Conservation (phyloP, 192 early-diverging fungal genomes). For the Backusella macrospora region DNA sequence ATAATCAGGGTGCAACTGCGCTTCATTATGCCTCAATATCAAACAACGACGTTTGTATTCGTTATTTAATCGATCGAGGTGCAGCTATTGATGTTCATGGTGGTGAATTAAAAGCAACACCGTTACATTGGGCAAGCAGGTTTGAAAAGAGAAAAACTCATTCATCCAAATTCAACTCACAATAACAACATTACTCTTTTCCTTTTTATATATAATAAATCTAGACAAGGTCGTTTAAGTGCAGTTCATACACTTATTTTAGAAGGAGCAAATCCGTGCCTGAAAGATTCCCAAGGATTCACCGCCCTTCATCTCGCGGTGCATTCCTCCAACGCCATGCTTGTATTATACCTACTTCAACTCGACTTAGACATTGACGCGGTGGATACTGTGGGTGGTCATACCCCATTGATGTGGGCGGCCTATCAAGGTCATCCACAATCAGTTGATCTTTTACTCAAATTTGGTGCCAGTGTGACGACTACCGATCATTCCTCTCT, state of each 20-base stretch:
- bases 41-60: conserved; percentile 68
- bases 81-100: conserved; percentile 76
- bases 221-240: conserved; percentile 73
- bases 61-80: conserved; percentile 77
- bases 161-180: neutral
- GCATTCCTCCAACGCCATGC: conserved; percentile 78
- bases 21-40: conserved; percentile 88
- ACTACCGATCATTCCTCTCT: conserved; percentile 70
- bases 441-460: conserved; percentile 70
- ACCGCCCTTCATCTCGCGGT: conserved; percentile 87
- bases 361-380: conserved; percentile 73
- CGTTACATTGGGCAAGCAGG: conserved; percentile 93
- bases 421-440: conserved; percentile 83
- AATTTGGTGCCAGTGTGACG: conserved; percentile 71
- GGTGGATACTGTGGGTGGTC: conserved; percentile 72
- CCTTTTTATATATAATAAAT: neutral
- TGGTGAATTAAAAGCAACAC: conserved; percentile 78
- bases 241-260: conserved; percentile 73
- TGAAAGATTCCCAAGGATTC: conserved; percentile 87
- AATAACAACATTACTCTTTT: neutral
- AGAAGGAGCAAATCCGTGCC: conserved; percentile 73
- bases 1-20: conserved; percentile 72
- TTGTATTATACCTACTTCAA: conserved; percentile 75
- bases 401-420: conserved; percentile 95
- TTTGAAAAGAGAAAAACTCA: conserved; percentile 9